These are phyloP conservation scores for Lolium perenne DNA, from an alignment of 176 grass and related monocot genomes.

Conservation along the genomic window DNA sequence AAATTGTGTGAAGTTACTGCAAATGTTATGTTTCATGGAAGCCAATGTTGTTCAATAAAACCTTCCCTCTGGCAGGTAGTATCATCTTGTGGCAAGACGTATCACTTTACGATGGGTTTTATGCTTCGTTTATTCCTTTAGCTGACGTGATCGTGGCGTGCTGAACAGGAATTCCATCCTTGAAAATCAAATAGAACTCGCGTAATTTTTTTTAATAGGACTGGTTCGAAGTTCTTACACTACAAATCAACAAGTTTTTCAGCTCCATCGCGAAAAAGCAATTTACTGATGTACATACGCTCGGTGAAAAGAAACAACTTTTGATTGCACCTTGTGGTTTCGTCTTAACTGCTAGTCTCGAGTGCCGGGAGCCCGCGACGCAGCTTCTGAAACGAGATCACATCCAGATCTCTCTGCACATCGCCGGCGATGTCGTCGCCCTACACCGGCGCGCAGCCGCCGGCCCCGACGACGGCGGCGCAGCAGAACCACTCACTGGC, in stretches of 20 bases:
- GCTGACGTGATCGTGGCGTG: not conserved
- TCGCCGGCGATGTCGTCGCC: conserved; percentile 59
- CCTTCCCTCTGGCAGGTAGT: not conserved
- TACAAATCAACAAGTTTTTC: not conserved
- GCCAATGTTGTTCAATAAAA: not conserved
- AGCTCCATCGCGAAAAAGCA: not conserved
- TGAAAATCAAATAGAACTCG: not conserved
- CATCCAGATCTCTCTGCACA: conserved; percentile 42
- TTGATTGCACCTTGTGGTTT: not conserved
- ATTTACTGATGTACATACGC: not conserved
- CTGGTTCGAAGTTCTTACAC: not conserved
- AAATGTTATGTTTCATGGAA: not conserved
- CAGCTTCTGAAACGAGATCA: not conserved
- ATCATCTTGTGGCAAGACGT: not conserved
- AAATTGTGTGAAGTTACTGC: not conserved
- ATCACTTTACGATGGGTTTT: not conserved
- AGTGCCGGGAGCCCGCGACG: conserved; percentile 36
- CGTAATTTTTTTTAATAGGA: no score
- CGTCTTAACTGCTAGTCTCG: not conserved
- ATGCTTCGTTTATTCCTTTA: conserved; percentile 1
- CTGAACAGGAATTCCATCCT: not conserved
- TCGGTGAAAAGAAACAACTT: not conserved
- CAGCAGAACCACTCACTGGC: conserved; percentile 82
- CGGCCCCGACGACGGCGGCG: conserved; percentile 39
- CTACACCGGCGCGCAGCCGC: conserved; percentile 49